phyloP scores from a whole-genome alignment of 2,329 filamentous ascomycete genomes.

The Bipolaris zeicola region DNA sequence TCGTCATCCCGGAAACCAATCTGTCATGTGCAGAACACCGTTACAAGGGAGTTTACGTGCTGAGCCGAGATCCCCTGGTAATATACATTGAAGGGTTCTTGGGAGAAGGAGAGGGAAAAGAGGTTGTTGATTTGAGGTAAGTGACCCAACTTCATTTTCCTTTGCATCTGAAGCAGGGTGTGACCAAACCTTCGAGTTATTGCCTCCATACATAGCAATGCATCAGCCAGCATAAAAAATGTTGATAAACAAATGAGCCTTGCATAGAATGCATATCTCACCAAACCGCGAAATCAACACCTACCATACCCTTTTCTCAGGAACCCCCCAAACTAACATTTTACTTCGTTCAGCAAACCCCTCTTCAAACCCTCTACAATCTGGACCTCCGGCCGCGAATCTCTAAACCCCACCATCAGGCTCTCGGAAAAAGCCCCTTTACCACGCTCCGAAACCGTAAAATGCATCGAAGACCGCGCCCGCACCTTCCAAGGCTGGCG shows the following conservation, averaged over 20 bases:
- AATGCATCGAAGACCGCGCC: conserved; percentile 65
- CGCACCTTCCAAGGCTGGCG: conserved; percentile 66
- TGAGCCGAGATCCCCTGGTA: conserved; percentile 60
- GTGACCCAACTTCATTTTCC: background rate
- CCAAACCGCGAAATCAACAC: background rate
- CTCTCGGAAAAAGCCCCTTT: conserved; percentile 58
- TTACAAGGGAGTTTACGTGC: conserved; percentile 53
- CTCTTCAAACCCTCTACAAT: conserved; percentile 62
- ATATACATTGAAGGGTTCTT: conserved; percentile 65
- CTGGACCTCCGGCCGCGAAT: conserved; percentile 56
- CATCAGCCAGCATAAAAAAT: background rate
- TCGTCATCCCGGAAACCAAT: conserved; percentile 50
- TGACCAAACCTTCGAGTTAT: too few relatives aligned
- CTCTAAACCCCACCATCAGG: conserved; percentile 56
- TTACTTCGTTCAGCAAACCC: conserved; percentile 42
- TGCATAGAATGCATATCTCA: background rate
- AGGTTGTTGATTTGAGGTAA: conserved; percentile 61
- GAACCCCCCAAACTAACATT: background rate
- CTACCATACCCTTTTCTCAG: too few relatives aligned
- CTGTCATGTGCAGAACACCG: conserved; percentile 48
- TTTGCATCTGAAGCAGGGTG: background rate
- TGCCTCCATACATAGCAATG: background rate
- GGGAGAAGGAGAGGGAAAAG: conserved; percentile 54
- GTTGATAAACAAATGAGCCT: too few relatives aligned
- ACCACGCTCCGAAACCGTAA: conserved; percentile 53